Evolutionary conservation across 169 alveolate genomes (phyloP).

Genomic region (Cryptosporidium sp.): DNA sequence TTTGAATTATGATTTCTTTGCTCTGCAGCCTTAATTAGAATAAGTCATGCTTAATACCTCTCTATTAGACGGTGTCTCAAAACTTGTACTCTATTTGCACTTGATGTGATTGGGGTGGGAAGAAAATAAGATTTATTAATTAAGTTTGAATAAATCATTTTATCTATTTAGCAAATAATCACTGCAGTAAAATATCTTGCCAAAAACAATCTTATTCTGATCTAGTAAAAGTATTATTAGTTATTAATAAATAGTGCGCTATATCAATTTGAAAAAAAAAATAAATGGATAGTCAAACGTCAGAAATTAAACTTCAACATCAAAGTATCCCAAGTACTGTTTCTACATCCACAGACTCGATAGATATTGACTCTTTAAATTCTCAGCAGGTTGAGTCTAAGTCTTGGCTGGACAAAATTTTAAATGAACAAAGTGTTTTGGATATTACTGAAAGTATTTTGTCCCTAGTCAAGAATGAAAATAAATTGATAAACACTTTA

Average conservation of each 20-base stretch:
- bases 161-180: not conserved
- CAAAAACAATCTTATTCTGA: not conserved
- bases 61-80: constrained; percentile 69
- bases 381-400: not conserved
- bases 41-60: not conserved
- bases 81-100: not conserved
- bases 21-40: not conserved
- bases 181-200: not conserved
- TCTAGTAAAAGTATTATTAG: not conserved
- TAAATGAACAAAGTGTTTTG: not conserved
- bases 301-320: constrained; percentile 2
- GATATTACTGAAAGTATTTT: constrained; percentile 16
- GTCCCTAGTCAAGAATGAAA: not conserved
- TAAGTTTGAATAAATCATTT: too few species aligned
- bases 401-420: constrained; percentile 16
- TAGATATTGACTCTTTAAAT: constrained; percentile 14
- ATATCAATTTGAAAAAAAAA: not conserved
- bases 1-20: not conserved
- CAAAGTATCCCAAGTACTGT: constrained; percentile 27
- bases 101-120: constrained; percentile 5
- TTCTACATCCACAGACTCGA: constrained; percentile 52
- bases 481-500: constrained; percentile 24
- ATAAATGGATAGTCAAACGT: constrained; percentile 2
- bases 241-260: not conserved
- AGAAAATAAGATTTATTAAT: not conserved